Evolutionary conservation across 2,329 filamentous ascomycete genomes (phyloP).

Genomic region (Paraphoma sp.): DNA sequence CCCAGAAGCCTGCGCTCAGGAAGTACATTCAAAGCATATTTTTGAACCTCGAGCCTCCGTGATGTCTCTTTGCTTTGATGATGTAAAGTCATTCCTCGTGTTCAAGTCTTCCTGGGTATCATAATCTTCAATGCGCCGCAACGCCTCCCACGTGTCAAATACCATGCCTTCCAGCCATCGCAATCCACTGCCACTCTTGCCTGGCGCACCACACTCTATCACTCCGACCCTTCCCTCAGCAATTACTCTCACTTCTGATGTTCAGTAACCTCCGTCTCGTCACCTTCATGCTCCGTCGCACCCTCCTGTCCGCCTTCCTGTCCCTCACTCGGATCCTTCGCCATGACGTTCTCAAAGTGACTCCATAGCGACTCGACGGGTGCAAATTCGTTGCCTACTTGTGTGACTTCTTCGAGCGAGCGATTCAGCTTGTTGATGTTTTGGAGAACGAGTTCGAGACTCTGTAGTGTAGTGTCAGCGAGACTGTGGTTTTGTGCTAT

Average conservation of each 20-base stretch:
- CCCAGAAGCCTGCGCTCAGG: conserved; percentile 12
- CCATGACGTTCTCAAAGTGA: conserved; percentile 97
- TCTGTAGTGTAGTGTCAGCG: conserved; percentile 45
- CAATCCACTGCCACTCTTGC: not conserved
- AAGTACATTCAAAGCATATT: conserved; percentile 28
- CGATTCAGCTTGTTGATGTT: conserved; percentile 97
- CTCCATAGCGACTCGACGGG: conserved; percentile 97
- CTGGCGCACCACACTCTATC: too few relatives aligned
- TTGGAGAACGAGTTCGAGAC: conserved; percentile 86
- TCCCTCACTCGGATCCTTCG: conserved; percentile 63
- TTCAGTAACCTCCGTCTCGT: conserved; percentile 25
- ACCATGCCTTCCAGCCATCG: not conserved
- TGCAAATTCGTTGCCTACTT: conserved; percentile 96
- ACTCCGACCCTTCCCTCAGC: too few relatives aligned
- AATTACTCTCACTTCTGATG: conserved; percentile 17
- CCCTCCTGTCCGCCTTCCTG: conserved; percentile 29
- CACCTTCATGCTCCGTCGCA: conserved; percentile 29
- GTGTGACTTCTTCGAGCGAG: conserved; percentile 87
- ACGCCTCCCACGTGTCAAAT: not conserved
- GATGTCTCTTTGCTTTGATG: not conserved
- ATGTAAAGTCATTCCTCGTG: not conserved
- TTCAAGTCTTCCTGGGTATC: conserved; percentile 13
- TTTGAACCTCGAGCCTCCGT: conserved; percentile 2
- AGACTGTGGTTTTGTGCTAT: not conserved
- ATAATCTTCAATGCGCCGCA: conserved; percentile 7